phyloP scores from a whole-genome alignment of 1,284 basidiomycete species.

The Irpex lacteus region DNA sequence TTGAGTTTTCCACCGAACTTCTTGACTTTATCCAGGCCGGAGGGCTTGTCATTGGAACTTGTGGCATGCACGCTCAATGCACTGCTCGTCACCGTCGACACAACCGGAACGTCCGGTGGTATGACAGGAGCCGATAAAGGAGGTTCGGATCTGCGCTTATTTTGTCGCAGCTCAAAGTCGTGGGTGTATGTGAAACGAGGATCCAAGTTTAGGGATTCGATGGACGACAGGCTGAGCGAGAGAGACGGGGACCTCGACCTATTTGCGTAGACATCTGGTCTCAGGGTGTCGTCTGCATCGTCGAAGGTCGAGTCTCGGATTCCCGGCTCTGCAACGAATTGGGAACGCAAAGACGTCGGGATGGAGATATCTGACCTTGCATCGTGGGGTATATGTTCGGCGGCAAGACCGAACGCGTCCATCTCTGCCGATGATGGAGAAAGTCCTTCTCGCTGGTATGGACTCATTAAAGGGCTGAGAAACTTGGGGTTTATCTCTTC shows the following conservation, averaged over 20 bases:
- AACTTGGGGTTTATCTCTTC: slow-evolving; percentile 5
- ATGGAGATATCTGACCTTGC: slow-evolving; percentile 22
- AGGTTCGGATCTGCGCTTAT: neutral
- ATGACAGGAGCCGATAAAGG: slow-evolving; percentile 1
- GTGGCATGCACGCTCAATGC: neutral
- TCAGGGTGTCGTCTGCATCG: neutral
- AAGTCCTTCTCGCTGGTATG: neutral
- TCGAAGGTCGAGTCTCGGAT: neutral
- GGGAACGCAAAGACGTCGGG: slow-evolving; percentile 24
- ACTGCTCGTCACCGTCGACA: neutral
- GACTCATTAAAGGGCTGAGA: neutral
- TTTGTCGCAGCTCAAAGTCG: neutral
- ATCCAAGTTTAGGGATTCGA: neutral
- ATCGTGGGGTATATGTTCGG: slow-evolving; percentile 16
- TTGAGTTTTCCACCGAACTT: slow-evolving; percentile 27
- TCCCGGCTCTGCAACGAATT: slow-evolving; percentile 4
- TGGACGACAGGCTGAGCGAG: neutral
- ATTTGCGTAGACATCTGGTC: neutral
- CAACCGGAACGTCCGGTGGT: slow-evolving; percentile 2
- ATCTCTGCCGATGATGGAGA: slow-evolving; percentile 23
- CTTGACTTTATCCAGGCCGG: slow-evolving; percentile 20
- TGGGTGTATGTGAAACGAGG: neutral
- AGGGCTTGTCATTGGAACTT: slow-evolving; percentile 8
- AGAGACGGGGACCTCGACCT: neutral
- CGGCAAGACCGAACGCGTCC: slow-evolving; percentile 28